phyloP scores from a whole-genome alignment of 2,329 filamentous ascomycete species.

The Cladosporium austrohemisphaericum region DNA sequence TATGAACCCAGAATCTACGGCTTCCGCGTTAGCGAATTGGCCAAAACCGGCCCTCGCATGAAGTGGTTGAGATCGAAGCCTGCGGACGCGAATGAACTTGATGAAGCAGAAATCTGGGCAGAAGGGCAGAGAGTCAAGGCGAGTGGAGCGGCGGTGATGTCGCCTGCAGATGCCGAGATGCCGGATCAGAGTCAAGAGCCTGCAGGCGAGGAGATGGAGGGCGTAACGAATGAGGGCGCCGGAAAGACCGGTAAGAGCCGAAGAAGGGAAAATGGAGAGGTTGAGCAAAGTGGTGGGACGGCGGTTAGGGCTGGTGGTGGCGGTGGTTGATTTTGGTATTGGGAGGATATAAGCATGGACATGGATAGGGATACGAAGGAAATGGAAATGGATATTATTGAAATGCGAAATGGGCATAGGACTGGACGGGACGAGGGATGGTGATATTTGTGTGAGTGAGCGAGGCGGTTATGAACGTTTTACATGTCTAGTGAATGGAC shows the following conservation, averaged over 20 bases:
- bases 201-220: slow-evolving; percentile 30
- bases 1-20: slow-evolving; percentile 97
- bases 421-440: too few relatives aligned
- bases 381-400: neutral
- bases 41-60: slow-evolving; percentile 89
- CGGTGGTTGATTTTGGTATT: slow-evolving; percentile 9
- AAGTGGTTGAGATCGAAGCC: slow-evolving; percentile 91
- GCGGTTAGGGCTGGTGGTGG: slow-evolving; percentile 18
- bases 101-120: slow-evolving; percentile 58
- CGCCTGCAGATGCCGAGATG: slow-evolving; percentile 27
- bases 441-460: too few relatives aligned
- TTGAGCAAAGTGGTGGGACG: slow-evolving; percentile 8
- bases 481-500: too few relatives aligned
- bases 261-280: slow-evolving; percentile 15
- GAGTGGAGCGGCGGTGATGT: slow-evolving; percentile 11
- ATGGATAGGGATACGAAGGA: neutral
- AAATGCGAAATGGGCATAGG: too few relatives aligned
- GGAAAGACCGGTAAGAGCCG: slow-evolving; percentile 2
- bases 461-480: too few relatives aligned
- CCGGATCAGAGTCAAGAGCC: slow-evolving; percentile 27
- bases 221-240: slow-evolving; percentile 9
- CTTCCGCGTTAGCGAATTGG: slow-evolving; percentile 87
- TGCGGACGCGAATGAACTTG: slow-evolving; percentile 71
- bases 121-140: slow-evolving; percentile 20
- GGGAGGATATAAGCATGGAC: neutral